Evolutionary conservation across 2,329 filamentous ascomycete genomes (phyloP).

Genomic region (Colletotrichum euphorbiae): DNA sequence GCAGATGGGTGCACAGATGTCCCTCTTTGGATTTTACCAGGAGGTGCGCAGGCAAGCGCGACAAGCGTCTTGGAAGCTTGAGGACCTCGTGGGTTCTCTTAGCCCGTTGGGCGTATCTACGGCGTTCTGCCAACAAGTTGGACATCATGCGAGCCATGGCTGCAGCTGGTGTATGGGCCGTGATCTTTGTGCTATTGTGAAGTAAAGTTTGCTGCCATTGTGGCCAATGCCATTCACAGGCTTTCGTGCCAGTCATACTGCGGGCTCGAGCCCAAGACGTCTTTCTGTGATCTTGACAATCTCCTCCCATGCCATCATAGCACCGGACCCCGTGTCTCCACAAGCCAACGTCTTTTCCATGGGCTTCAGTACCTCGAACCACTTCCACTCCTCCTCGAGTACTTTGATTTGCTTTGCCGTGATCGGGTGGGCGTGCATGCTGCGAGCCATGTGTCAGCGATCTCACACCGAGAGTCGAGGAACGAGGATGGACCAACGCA

Average conservation of each 20-base stretch:
- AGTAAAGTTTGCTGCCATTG: no score
- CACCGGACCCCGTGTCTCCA: slow-evolving; percentile 84
- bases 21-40: no score
- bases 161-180: no score
- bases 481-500: slow-evolving; percentile 49
- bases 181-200: no score
- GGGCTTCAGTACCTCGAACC: slow-evolving; percentile 80
- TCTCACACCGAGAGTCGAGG: no score
- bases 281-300: slow-evolving; percentile 76
- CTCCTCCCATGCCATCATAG: slow-evolving; percentile 83
- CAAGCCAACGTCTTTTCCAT: slow-evolving; percentile 84
- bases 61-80: no score
- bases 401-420: slow-evolving; percentile 78
- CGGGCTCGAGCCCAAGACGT: slow-evolving; percentile 50
- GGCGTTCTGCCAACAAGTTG: no score
- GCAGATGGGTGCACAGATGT: no score
- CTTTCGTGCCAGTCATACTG: neutral
- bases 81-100: no score
- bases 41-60: no score
- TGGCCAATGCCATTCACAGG: neutral
- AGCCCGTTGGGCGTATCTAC: no score
- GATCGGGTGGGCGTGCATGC: slow-evolving; percentile 88
- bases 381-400: slow-evolving; percentile 80
- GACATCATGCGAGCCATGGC: no score
- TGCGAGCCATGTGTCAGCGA: neutral